A percentile compares a stretch with the other conserved stretches of the same genome.
Evolutionary conservation across 345 rosid genomes (phyloP).

Genomic region (Mercurialis annua): DNA sequence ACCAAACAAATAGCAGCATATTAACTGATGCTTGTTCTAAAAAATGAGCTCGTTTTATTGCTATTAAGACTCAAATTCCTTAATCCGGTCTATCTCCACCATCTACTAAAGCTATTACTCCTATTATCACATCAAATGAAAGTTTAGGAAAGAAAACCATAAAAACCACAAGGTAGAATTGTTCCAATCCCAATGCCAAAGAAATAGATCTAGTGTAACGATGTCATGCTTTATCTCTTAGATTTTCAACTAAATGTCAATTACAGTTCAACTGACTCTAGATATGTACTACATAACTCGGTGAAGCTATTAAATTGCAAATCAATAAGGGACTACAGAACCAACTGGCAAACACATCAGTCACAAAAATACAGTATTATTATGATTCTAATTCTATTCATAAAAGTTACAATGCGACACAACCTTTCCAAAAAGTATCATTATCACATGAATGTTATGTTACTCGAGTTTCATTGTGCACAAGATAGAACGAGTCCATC

Average conservation of each 20-base stretch:
- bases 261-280: neutral
- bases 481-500: neutral
- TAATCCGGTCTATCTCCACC: neutral
- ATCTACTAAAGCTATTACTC: too few relatives aligned
- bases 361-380: neutral
- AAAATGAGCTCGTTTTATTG: conserved; percentile 7
- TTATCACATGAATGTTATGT: neutral
- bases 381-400: neutral
- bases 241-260: neutral
- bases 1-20: neutral
- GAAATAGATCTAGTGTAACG: conserved; percentile 1
- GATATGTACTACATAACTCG: neutral
- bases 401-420: neutral
- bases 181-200: conserved; percentile 1
- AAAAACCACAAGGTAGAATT: conserved; percentile 2
- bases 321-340: neutral
- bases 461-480: neutral
- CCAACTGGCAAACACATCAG: neutral
- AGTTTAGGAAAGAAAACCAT: neutral
- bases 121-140: neutral
- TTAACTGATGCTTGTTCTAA: neutral
- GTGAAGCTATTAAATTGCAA: neutral
- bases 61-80: neutral
- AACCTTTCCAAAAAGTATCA: neutral
- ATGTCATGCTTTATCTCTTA: neutral